Base-by-base conservation (phyloP, 1,284 basidiomycete species). In the Cryptococcus depauperatus region DNA sequence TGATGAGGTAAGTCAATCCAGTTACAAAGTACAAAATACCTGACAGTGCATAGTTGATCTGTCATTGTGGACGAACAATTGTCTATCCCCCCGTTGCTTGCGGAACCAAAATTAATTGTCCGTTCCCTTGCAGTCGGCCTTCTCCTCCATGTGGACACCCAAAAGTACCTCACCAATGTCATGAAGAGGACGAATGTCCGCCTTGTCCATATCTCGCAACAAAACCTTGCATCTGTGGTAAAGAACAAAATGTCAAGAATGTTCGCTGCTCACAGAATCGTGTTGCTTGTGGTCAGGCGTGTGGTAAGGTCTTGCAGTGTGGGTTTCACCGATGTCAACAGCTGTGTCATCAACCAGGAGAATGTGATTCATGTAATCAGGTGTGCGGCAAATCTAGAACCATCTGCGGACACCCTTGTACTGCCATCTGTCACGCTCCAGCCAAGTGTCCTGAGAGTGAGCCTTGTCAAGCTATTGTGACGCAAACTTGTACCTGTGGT, bases 171-270 rank as follows among this genome's bases (percentile, higher is more conserved):
- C 91, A 95, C 66, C 72, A 75, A 3, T 95, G 91, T 57, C 91
- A 95, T 64, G 83, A 81, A 54, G 66, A 71, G 2, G 63, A 70
- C 0, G 64, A 74, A 0, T 96, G 91, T 62, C 90, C 89, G 0
- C 85, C 88, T 0, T 96, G 91, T 59, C 79, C 82, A 0, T 82
- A 82, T 64, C 72, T 96, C 42, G 82, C 83, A 0, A 75, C 74
- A 22, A 90, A 88, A 65, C 59, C 66, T 2, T 96, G 91, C 62
- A 85, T 85, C 0, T 96, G 91, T 61, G 86, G 87, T 10, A 92
- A 91, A 77, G 84, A 82, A 58, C 71, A 70, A 28, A 75, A 56
- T 0, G 65, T 71, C 45, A 69, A 72, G 55, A 73, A 75, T 53
- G 62, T 75, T 4, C 74, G 79, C 32, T 95, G 90, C 66, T 85